These are phyloP conservation scores for Cladosporium oxysporum DNA, from an alignment of 2,329 filamentous ascomycete species.

Conservation along the genomic window DNA sequence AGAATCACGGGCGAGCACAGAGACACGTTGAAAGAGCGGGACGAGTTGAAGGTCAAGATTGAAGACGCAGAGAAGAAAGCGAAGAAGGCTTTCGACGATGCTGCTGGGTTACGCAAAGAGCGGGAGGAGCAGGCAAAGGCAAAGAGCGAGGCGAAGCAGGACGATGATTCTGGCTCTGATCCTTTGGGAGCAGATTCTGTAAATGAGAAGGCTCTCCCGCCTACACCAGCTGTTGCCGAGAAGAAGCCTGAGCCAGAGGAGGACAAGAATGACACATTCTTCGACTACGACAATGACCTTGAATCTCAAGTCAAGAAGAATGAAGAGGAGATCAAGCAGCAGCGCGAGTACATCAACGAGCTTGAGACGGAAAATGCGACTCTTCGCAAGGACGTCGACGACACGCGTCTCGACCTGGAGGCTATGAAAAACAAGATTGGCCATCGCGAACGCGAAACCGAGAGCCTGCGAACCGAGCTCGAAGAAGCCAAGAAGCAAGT, in stretches of 20 bases:
- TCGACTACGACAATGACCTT: constrained; percentile 90
- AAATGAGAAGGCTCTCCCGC: constrained; percentile 26
- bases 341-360: constrained; percentile 63
- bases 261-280: constrained; percentile 70
- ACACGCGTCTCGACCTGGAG: constrained; percentile 46
- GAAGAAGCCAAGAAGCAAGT: constrained; percentile 36
- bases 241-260: constrained; percentile 28
- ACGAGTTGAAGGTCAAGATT: constrained; percentile 74
- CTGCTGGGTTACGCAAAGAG: constrained; percentile 55
- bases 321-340: constrained; percentile 64
- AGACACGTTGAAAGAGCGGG: constrained; percentile 60
- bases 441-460: constrained; percentile 27
- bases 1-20: constrained; percentile 63
- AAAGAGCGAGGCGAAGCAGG: constrained; percentile 6
- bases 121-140: constrained; percentile 25
- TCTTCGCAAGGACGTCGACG: constrained; percentile 68
- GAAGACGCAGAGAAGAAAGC: constrained; percentile 68
- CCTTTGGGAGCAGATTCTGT: constrained; percentile 8
- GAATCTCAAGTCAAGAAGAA: constrained; percentile 72
- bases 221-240: constrained; percentile 2
- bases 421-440: constrained; percentile 49
- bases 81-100: constrained; percentile 63
- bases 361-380: constrained; percentile 69
- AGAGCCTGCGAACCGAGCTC: constrained; percentile 41
- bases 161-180: constrained; percentile 3